Percentiles rank a stretch among this genome's conserved stretches.
Conservation (phyloP, 2,329 filamentous ascomycete species). For the Phoma sp. region DNA sequence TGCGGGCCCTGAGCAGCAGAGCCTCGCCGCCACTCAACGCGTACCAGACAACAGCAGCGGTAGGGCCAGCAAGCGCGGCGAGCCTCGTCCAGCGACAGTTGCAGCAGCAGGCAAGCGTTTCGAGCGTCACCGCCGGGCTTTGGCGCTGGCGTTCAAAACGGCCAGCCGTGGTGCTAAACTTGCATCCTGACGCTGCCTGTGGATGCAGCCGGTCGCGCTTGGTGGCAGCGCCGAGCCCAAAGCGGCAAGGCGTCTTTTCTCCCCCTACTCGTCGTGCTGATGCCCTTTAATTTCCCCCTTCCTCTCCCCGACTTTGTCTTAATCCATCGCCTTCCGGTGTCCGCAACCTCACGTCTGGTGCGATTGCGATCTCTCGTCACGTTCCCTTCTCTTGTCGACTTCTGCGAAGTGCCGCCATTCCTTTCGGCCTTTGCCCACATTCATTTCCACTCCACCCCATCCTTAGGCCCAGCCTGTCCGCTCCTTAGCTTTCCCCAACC, state of each 20-base stretch:
- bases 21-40: not conserved
- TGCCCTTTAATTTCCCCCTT: constrained; percentile 44
- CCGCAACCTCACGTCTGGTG: constrained; percentile 37
- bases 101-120: constrained; percentile 22
- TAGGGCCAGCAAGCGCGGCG: constrained; percentile 11
- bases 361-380: constrained; percentile 47
- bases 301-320: constrained; percentile 41
- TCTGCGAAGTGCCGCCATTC: constrained; percentile 53
- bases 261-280: constrained; percentile 37
- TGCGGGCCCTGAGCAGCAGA: not conserved
- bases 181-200: constrained; percentile 23
- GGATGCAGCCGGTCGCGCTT: constrained; percentile 19
- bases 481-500: constrained; percentile 44
- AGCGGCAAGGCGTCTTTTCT: constrained; percentile 28
- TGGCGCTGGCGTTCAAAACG: constrained; percentile 34
- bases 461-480: constrained; percentile 50
- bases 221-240: constrained; percentile 20
- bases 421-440: constrained; percentile 53
- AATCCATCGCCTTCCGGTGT: constrained; percentile 45
- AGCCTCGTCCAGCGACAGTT: constrained; percentile 23
- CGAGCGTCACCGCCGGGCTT: constrained; percentile 26
- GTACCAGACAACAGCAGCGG: not conserved
- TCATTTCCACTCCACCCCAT: constrained; percentile 42
- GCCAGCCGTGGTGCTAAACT: constrained; percentile 26
- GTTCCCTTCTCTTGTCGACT: constrained; percentile 49